phyloP scores from a whole-genome alignment of 2,329 filamentous ascomycete species.

The Pseudogymnoascus sp. region DNA sequence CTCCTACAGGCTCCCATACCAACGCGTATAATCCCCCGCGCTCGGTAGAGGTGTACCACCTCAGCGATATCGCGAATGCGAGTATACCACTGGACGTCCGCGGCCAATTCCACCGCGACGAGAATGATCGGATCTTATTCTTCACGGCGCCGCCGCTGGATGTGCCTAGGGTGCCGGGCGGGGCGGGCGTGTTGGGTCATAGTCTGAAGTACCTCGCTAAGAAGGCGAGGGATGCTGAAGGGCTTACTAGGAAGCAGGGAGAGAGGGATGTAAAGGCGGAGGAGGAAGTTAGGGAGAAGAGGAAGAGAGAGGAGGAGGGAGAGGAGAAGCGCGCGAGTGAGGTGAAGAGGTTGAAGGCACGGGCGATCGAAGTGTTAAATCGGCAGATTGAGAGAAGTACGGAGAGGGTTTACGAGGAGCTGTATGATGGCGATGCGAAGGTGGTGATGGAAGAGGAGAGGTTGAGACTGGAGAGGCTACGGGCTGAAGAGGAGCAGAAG shows the following conservation, averaged over 20 bases:
- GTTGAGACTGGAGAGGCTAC: neutral
- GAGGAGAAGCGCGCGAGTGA: constrained; percentile 24
- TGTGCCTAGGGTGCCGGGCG: constrained; percentile 22
- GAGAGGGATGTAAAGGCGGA: constrained; percentile 30
- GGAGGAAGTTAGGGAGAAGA: constrained; percentile 27
- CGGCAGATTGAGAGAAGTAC: constrained; percentile 21
- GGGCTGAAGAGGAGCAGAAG: neutral
- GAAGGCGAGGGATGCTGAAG: constrained; percentile 27
- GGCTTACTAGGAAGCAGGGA: neutral
- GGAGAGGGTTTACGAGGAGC: constrained; percentile 23
- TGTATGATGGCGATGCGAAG: constrained; percentile 25
- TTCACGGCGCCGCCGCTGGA: constrained; percentile 58
- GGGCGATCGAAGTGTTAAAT: constrained; percentile 16
- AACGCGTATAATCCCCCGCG: constrained; percentile 50
- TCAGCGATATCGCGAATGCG: constrained; percentile 54
- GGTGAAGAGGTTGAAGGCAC: constrained; percentile 25
- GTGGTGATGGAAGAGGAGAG: constrained; percentile 18
- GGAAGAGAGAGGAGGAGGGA: constrained; percentile 26
- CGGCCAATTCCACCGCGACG: constrained; percentile 57
- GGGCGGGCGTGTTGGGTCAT: constrained; percentile 33
- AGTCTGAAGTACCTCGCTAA: constrained; percentile 42
- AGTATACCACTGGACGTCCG: constrained; percentile 56
- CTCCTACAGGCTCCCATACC: constrained; percentile 12
- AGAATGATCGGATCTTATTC: constrained; percentile 56
- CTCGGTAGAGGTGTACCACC: constrained; percentile 53